A percentile compares a stretch with the other conserved stretches of the same genome.
Evolutionary conservation across 345 rosid genomes (phyloP).

Genomic region (Luvunga scandens): DNA sequence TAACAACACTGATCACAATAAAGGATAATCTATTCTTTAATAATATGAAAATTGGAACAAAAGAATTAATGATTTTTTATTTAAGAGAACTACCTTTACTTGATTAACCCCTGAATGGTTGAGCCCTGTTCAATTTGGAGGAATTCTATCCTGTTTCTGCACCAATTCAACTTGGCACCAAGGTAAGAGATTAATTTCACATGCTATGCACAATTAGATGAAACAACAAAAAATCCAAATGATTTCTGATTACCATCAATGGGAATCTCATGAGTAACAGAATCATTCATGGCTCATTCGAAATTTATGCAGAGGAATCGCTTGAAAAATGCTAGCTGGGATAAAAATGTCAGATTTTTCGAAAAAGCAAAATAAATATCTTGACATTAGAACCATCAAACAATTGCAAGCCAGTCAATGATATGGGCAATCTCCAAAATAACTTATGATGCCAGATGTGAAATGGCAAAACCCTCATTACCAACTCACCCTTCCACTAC

Average conservation of each 20-base stretch:
- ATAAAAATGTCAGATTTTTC: background rate
- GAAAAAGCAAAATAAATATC: background rate
- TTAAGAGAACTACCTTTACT: too few relatives aligned
- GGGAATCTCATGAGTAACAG: background rate
- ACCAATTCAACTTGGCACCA: too few relatives aligned
- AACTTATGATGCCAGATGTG: background rate
- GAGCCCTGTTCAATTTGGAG: too few relatives aligned
- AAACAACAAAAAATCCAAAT: background rate
- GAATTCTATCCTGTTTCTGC: too few relatives aligned
- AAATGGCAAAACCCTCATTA: background rate
- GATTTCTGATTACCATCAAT: background rate
- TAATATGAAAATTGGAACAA: too few relatives aligned
- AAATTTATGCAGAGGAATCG: background rate
- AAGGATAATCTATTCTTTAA: too few relatives aligned
- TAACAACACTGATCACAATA: too few relatives aligned
- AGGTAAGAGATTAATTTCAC: too few relatives aligned
- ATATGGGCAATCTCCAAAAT: background rate
- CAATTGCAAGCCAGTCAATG: background rate
- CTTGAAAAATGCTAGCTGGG: background rate
- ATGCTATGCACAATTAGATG: background rate
- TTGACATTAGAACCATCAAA: background rate
- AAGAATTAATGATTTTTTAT: too few relatives aligned
- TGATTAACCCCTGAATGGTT: too few relatives aligned
- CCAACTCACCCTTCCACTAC: background rate
- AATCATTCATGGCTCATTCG: background rate